Evolutionary conservation across 208 protist species (phyloP), one percentile per base, ranked within the genome.

Genomic region (Strigomonas culicis): DNA sequence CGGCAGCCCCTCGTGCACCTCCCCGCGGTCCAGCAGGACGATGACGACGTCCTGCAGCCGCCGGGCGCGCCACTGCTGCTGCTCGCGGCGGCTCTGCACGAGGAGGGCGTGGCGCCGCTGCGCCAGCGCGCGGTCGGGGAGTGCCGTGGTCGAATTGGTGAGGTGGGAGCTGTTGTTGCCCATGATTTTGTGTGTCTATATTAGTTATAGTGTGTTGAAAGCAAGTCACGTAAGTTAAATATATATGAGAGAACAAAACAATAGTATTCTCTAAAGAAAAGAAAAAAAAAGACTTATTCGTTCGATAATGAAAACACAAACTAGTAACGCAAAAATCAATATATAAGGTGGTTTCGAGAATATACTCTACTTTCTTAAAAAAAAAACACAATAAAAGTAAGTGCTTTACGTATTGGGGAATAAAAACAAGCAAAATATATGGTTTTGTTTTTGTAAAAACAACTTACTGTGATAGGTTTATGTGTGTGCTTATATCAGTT

Each of bases 21-120:
- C 71, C 2, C 79, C 79, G 8, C 72, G 64, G 34, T 85, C 66
- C 4, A 85, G 55, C 6, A 85, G 68, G 6, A 85, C 36, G 13
- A 81, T 44, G 1, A 81, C 72, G 46, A 81, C 79, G 44, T 85
- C 67, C 4, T 68, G 74, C 21, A 81, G 68, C n/a, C 79, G 79
- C 13, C 68, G 50, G 34, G 74, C 55, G 15, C 75, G 74, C 75
- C 79, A 81, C 52, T 70, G 59, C 39, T 65, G 49, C 59, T 85
- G 79, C 57, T 85, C 79, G n/a, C n/a, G 36, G 19, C 58, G 53
- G 13, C 70, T 62, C 51, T 50, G 55, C 43, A 65, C 43, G 6
- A 59, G 72, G 64, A 53, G 56, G 34, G 17, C 46, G 39, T 58
- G n/a, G 47, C 70, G 60, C 24, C 72, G 77, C 31, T 32, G 68